Percentiles rank a stretch among this genome's conserved stretches.
Conservation (phyloP, 179 eudicot genomes). For the Beta lomatogona region DNA sequence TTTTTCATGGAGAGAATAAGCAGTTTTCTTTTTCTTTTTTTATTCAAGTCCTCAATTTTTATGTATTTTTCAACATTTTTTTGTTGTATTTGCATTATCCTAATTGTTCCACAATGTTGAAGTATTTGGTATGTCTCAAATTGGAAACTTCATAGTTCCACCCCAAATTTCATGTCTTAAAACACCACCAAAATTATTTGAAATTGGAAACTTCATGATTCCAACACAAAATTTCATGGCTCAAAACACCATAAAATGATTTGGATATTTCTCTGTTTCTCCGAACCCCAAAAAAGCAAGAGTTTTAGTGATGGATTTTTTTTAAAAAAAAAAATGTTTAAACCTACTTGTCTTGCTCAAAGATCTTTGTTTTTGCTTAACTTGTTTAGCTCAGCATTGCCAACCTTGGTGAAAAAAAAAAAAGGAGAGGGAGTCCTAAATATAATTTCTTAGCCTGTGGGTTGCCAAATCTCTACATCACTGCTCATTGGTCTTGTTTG, state of each 20-base stretch:
- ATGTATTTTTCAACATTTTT: slow-evolving; percentile 13
- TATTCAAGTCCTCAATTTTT: not conserved
- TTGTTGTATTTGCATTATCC: slow-evolving; percentile 15
- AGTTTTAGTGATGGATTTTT: not conserved
- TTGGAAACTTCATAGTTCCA: not conserved
- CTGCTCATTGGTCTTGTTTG: slow-evolving; percentile 3
- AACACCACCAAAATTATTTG: not conserved
- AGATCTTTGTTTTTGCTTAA: no score
- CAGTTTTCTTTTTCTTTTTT: slow-evolving; percentile 2
- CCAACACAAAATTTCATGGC: not conserved
- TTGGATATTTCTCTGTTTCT: not conserved
- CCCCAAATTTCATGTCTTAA: not conserved
- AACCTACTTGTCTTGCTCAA: not conserved
- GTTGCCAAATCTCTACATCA: not conserved
- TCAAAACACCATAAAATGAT: not conserved
- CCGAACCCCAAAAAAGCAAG: not conserved
- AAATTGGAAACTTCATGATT: not conserved
- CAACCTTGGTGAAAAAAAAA: no score
- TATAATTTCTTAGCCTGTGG: no score
- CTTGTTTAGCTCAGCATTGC: no score
- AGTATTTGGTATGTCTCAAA: not conserved
- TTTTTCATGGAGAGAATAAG: slow-evolving; percentile 17
- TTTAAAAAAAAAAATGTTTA: not conserved
- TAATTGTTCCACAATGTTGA: slow-evolving; percentile 1
- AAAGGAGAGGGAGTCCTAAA: slow-evolving; percentile 1